Conservation (phyloP, 1,284 basidiomycete species). For the Ustilago sp. region DNA sequence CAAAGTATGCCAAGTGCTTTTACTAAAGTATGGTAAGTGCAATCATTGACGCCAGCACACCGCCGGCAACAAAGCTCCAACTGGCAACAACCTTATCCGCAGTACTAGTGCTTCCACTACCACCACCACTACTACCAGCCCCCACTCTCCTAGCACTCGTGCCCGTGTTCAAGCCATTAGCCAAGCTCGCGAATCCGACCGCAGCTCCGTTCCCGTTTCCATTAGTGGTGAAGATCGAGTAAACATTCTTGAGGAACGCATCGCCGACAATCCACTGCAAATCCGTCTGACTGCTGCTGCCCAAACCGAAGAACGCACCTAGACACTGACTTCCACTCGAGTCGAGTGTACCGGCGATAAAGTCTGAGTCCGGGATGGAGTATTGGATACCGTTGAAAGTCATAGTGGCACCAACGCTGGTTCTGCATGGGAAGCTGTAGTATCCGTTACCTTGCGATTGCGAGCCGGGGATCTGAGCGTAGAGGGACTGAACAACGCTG, state of each 20-base stretch:
- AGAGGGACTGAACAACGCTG: slow-evolving; percentile 47
- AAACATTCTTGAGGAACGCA: slow-evolving; percentile 64
- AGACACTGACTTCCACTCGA: slow-evolving; percentile 43
- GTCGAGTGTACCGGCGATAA: slow-evolving; percentile 42
- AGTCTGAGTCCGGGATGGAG: slow-evolving; percentile 47
- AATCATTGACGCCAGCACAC: slow-evolving; percentile 4
- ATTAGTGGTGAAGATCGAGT: slow-evolving; percentile 53
- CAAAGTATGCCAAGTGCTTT: neutral
- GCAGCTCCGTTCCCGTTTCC: slow-evolving; percentile 16
- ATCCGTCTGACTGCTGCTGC: slow-evolving; percentile 23
- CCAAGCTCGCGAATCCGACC: slow-evolving; percentile 61
- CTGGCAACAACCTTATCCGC: slow-evolving; percentile 9
- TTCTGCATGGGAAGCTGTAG: slow-evolving; percentile 61
- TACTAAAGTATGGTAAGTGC: slow-evolving; percentile 6
- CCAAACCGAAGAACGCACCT: slow-evolving; percentile 61
- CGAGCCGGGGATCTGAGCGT: slow-evolving; percentile 55
- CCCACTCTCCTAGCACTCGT: slow-evolving; percentile 45
- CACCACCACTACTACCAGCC: slow-evolving; percentile 5
- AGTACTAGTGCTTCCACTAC: slow-evolving; percentile 18
- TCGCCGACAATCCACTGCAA: slow-evolving; percentile 65
- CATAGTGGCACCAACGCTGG: slow-evolving; percentile 47
- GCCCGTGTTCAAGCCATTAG: slow-evolving; percentile 47
- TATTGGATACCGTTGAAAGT: slow-evolving; percentile 58
- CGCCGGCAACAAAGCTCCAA: neutral
- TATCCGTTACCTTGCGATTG: slow-evolving; percentile 50